Evolutionary conservation across 306 rosid genomes (phyloP).

Genomic region (Rosa lucieae): DNA sequence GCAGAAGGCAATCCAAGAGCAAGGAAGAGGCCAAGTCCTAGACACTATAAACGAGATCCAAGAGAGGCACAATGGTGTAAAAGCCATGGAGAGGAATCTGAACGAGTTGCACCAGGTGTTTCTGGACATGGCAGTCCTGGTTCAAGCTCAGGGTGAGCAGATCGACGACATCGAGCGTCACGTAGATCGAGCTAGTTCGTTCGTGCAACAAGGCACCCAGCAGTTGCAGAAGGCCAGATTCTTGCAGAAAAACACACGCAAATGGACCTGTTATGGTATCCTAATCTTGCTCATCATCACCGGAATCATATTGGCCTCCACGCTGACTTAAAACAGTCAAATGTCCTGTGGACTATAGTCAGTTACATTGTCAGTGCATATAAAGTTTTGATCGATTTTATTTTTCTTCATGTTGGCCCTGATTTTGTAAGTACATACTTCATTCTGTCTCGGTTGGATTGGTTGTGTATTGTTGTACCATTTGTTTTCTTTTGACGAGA

Average conservation of each 20-base stretch:
- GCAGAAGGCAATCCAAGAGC: slow-evolving; percentile 78
- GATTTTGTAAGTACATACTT: background rate
- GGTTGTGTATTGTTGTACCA: background rate
- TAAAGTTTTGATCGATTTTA: background rate
- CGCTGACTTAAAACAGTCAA: background rate
- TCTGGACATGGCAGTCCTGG: slow-evolving; percentile 90
- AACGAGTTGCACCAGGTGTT: slow-evolving; percentile 85
- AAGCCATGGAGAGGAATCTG: slow-evolving; percentile 74
- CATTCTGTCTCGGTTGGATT: background rate
- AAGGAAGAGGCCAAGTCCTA: slow-evolving; percentile 69
- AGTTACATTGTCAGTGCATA: background rate
- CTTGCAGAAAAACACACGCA: slow-evolving; percentile 59
- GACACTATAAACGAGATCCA: slow-evolving; percentile 80
- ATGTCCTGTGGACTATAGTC: too few relatives aligned
- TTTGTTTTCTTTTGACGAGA: background rate
- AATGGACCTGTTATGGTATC: slow-evolving; percentile 57
- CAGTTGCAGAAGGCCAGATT: slow-evolving; percentile 52
- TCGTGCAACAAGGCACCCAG: slow-evolving; percentile 49
- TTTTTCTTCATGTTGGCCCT: background rate
- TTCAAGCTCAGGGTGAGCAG: slow-evolving; percentile 72
- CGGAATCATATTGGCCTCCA: slow-evolving; percentile 14
- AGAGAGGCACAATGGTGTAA: slow-evolving; percentile 79
- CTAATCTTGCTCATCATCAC: slow-evolving; percentile 49
- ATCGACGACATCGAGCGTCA: slow-evolving; percentile 75
- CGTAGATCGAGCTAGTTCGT: slow-evolving; percentile 65